phyloP scores from a whole-genome alignment of 2,329 filamentous ascomycete genomes.

The Didymella arachidicola region DNA sequence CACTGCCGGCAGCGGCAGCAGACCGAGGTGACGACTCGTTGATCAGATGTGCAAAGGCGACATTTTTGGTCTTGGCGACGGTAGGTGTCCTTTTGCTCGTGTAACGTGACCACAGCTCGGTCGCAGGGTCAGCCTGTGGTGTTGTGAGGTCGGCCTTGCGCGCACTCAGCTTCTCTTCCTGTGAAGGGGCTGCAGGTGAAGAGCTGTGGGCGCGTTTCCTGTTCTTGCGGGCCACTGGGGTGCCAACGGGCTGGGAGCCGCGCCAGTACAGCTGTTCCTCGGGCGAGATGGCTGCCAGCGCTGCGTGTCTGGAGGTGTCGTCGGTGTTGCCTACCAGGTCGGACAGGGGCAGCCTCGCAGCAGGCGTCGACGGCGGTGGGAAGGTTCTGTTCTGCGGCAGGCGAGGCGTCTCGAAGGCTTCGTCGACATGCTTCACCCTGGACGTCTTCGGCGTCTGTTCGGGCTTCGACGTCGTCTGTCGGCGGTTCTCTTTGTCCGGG shows the following conservation, averaged over 20 bases:
- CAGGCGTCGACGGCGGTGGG: constrained; percentile 64
- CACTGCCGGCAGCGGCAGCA: constrained; percentile 54
- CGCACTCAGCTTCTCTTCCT: constrained; percentile 47
- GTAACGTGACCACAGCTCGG: constrained; percentile 58
- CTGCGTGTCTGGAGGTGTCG: constrained; percentile 60
- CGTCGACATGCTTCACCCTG: constrained; percentile 27
- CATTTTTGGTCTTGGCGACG: constrained; percentile 39
- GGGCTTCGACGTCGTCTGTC: constrained; percentile 15
- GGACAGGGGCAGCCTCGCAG: constrained; percentile 65
- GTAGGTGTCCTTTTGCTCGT: constrained; percentile 50
- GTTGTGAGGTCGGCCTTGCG: constrained; percentile 47
- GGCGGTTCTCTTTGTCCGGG: constrained; percentile 56
- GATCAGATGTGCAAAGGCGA: constrained; percentile 55
- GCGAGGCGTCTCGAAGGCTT: constrained; percentile 38
- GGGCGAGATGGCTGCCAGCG: constrained; percentile 61
- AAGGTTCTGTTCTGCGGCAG: constrained; percentile 36
- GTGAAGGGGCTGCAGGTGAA: constrained; percentile 52
- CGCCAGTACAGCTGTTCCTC: constrained; percentile 70
- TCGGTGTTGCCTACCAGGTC: constrained; percentile 69
- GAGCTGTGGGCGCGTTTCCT: constrained; percentile 58
- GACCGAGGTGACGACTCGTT: constrained; percentile 58
- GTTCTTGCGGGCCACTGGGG: constrained; percentile 53
- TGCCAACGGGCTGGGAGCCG: constrained; percentile 53
- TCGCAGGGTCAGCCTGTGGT: constrained; percentile 57
- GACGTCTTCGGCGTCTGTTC: constrained; percentile 34